These are phyloP conservation scores for Oryza brachyantha DNA, from an alignment of 176 grass and related monocot species.

Conservation along the genomic window DNA sequence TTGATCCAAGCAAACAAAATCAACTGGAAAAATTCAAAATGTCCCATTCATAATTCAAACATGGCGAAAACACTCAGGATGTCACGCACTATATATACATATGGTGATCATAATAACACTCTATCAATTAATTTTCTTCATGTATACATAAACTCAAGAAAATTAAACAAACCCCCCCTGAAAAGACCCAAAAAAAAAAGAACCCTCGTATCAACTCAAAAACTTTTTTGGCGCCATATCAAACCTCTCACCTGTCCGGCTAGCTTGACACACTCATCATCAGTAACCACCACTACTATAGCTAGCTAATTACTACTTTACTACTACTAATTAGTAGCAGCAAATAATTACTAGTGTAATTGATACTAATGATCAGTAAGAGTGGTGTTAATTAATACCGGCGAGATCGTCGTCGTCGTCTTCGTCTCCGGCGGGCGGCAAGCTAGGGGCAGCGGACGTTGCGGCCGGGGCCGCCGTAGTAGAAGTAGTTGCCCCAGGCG, in stretches of 20 bases:
- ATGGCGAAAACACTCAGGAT: not conserved
- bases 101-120: not conserved
- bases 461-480: conserved; percentile 73
- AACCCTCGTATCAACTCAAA: not conserved
- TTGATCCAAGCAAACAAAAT: not conserved
- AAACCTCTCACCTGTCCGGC: not conserved
- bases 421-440: not conserved
- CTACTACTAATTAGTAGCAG: no score
- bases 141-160: conserved; percentile 26
- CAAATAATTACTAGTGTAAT: no score
- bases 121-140: not conserved
- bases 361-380: not conserved
- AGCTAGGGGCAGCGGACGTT: conserved; percentile 48
- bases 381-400: not conserved
- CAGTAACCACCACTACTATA: not conserved
- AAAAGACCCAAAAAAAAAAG: not conserved
- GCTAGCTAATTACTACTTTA: not conserved
- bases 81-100: not conserved
- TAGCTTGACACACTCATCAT: not conserved
- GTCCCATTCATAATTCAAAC: not conserved
- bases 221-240: not conserved
- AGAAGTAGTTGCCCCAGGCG: conserved; percentile 77
- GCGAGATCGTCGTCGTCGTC: not conserved
- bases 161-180: not conserved
- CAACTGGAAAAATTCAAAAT: not conserved